Conservation (phyloP, 495 filamentous ascomycete genomes). For the Penicillium robsamsonii region DNA sequence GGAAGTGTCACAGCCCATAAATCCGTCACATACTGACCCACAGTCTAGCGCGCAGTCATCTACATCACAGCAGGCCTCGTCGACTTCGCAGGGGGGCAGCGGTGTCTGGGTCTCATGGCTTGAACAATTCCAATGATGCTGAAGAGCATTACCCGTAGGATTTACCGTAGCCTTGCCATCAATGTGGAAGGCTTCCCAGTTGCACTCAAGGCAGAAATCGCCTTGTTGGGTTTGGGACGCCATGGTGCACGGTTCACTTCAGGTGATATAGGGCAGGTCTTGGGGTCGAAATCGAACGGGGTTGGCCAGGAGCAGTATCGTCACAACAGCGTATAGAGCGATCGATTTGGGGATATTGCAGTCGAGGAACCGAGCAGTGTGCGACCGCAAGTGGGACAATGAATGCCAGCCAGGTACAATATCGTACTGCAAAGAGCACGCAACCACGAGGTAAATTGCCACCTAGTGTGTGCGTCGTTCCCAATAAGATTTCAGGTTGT, state of each 20-base stretch:
- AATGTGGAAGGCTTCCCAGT: conserved; percentile 43
- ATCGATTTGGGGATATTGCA: conserved; percentile 2
- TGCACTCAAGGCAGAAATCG: conserved; percentile 46
- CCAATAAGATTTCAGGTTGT: neutral
- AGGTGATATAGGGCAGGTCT: conserved; percentile 5
- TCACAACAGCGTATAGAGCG: neutral
- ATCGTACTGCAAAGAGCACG: conserved; percentile 12
- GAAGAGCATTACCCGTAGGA: conserved; percentile 16
- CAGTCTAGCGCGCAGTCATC: conserved; percentile 46
- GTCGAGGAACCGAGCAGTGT: conserved; percentile 9
- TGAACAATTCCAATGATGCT: conserved; percentile 35
- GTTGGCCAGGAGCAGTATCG: neutral
- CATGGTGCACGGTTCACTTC: conserved; percentile 33
- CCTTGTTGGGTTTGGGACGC: conserved; percentile 33
- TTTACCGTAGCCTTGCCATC: conserved; percentile 33
- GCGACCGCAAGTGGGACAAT: conserved; percentile 21
- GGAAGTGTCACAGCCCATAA: conserved; percentile 44
- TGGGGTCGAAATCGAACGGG: neutral
- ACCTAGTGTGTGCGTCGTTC: conserved; percentile 1
- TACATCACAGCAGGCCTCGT: conserved; percentile 44
- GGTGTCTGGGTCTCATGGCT: conserved; percentile 31
- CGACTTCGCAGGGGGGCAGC: conserved; percentile 29
- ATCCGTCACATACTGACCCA: conserved; percentile 44
- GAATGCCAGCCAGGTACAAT: conserved; percentile 15
- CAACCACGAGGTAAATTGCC: conserved; percentile 6